Evolutionary conservation across 2,329 filamentous ascomycete genomes (phyloP).

Genomic region (Chaetoscypha palmicola): DNA sequence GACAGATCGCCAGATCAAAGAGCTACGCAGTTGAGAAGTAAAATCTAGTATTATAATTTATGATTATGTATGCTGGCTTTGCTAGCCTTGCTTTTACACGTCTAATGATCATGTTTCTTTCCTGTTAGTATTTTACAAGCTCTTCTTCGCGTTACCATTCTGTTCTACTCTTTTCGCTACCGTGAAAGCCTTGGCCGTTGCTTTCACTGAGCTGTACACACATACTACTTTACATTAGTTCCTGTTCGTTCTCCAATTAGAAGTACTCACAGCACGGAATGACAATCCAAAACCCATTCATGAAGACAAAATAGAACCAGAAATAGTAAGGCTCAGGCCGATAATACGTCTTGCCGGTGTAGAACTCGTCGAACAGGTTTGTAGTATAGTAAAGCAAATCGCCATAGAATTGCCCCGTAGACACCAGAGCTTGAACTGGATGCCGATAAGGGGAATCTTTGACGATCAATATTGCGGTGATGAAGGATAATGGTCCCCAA

Average conservation of each 20-base stretch:
- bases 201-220: conserved; percentile 22
- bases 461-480: conserved; percentile 41
- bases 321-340: conserved; percentile 55
- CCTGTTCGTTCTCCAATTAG: not conserved
- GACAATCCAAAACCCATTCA: conserved; percentile 54
- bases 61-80: too few species aligned
- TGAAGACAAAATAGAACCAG: conserved; percentile 56
- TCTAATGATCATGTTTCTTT: not conserved
- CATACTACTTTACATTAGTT: conserved; percentile 15
- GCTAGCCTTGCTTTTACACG: too few species aligned
- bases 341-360: conserved; percentile 43
- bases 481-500: conserved; percentile 53
- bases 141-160: conserved; percentile 14
- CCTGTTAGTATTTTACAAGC: not conserved
- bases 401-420: conserved; percentile 35
- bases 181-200: conserved; percentile 21
- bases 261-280: conserved; percentile 45
- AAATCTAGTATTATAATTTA: too few species aligned
- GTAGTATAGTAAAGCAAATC: conserved; percentile 56
- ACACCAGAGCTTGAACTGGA: conserved; percentile 35
- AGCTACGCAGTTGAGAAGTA: too few species aligned
- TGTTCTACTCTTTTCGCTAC: conserved; percentile 5
- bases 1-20: too few species aligned
- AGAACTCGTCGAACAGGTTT: conserved; percentile 41
- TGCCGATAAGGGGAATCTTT: conserved; percentile 38